Percentiles rank a stretch among this genome's conserved stretches.
phyloP scores from a whole-genome alignment of 148 eudicot species.

The Silene uniflora region DNA sequence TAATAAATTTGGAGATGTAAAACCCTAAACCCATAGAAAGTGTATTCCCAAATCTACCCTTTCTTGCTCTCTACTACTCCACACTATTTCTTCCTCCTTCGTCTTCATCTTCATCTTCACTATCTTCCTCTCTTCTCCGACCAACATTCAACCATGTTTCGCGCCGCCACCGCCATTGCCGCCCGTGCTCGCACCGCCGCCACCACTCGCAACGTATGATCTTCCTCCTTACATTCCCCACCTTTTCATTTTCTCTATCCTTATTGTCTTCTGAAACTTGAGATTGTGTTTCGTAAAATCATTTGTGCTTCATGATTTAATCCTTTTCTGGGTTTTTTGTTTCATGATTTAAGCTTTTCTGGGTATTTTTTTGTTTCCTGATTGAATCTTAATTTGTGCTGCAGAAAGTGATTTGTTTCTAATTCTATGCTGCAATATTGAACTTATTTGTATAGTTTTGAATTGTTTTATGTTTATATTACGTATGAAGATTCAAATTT shows the following conservation, averaged over 20 bases:
- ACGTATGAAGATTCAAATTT: background rate
- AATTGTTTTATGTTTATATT: too few species aligned
- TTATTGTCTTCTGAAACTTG: background rate
- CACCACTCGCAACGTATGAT: conserved; percentile 32
- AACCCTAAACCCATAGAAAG: background rate
- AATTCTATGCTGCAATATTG: background rate
- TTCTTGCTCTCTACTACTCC: background rate
- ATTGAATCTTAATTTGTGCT: background rate
- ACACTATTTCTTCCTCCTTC: background rate
- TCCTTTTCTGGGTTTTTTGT: background rate
- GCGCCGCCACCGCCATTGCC: conserved; percentile 69
- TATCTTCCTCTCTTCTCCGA: background rate
- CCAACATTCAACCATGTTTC: conserved; percentile 40
- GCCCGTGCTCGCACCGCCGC: conserved; percentile 40
- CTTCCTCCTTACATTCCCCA: background rate
- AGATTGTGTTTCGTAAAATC: background rate
- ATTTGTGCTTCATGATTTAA: background rate
- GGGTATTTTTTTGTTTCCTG: background rate
- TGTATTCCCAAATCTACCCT: background rate
- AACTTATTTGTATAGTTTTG: too few species aligned
- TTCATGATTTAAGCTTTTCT: background rate
- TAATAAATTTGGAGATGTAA: background rate
- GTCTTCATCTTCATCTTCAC: background rate
- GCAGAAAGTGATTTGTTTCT: too few species aligned
- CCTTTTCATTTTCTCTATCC: background rate